Base-by-base conservation (phyloP, 371 early-diverging fungal genomes). In the Actinomortierella ambigua region DNA sequence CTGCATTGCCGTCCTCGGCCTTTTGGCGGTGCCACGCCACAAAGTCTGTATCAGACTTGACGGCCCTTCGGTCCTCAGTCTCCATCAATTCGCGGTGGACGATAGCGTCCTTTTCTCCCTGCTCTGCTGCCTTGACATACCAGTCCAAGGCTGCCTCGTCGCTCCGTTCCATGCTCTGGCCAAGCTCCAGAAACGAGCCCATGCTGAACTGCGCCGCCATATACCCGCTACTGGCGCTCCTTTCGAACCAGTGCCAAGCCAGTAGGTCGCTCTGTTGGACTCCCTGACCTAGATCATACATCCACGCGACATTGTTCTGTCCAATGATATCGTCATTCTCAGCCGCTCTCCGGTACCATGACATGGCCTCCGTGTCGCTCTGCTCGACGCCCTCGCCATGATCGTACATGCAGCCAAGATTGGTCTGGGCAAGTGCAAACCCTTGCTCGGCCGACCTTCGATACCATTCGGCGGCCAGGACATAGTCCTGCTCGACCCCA, bases 231-330 rank as follows among this genome's bases (percentile, higher is more conserved):
- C 73, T 76, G 8, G 82, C 82, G 18, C 81, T 55, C 50, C 64
- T 69, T 22, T n/a, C 34, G 56, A 67, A 79, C 69, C 76, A 82
- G n/a, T 76, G 29, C 18, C 64, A 48, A 5, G 82, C 75, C 50
- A 67, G 7, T 6, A 26, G 24, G 13, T 52, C 20, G 46, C 47
- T 28, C 15, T 54, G 27, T 13, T 44, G 40, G 22, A 47, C 57
- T 13, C 64, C 69, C 60, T 51, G 50, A 0, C 39, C 64, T 23
- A 53, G 29, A 14, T 65, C 67, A 49, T 55, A 65, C 44, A 82
- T 82, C 55, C 83, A 77, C 0, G 81, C 88, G 26, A 87, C 62
- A 69, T 86, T 86, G 68, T 81, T 82, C 77, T 52, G 59, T 18
- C 26, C 60, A 11, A 27, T 23, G 6, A 1, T 23, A 59, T 69